Percentiles rank a stretch among this genome's conserved stretches.
These are phyloP conservation scores for Graphiopsis chlorocephala DNA, from an alignment of 2,329 filamentous ascomycete species.

Conservation along the genomic window DNA sequence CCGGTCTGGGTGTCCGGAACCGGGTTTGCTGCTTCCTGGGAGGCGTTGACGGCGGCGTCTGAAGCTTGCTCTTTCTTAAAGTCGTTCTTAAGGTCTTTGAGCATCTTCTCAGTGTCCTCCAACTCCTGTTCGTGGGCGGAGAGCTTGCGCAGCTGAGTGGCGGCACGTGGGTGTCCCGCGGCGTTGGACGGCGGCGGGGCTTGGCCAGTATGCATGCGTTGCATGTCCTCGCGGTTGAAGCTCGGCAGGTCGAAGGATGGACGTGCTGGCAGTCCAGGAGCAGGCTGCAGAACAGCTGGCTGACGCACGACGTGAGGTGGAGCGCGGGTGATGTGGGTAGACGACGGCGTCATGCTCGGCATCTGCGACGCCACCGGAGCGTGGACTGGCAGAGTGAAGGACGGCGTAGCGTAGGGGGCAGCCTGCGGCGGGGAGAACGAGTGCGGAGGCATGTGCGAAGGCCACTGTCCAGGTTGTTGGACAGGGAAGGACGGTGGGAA, in stretches of 20 bases:
- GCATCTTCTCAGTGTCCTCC: slow-evolving; percentile 25
- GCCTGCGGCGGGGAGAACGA: background rate
- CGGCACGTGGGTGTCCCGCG: slow-evolving; percentile 10
- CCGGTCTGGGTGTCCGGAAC: background rate
- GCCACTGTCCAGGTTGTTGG: background rate
- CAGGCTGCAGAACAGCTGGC: slow-evolving; percentile 44
- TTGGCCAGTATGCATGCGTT: slow-evolving; percentile 56
- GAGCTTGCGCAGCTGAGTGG: background rate
- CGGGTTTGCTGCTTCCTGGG: background rate
- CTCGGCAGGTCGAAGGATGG: slow-evolving; percentile 56
- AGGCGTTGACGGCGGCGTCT: background rate
- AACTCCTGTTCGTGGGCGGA: slow-evolving; percentile 9
- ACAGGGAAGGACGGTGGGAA: background rate
- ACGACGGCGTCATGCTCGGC: background rate
- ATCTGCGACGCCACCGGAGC: background rate
- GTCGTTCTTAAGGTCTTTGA: slow-evolving; percentile 21
- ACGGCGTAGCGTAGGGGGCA: background rate
- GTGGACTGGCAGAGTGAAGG: background rate
- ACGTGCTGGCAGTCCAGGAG: slow-evolving; percentile 59
- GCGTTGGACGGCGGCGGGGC: slow-evolving; percentile 36
- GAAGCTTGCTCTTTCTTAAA: background rate
- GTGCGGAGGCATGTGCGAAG: background rate
- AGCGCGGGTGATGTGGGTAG: background rate
- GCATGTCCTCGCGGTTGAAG: slow-evolving; percentile 54
- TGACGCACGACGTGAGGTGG: background rate